A percentile compares a stretch with the other conserved stretches of the same genome.
phyloP scores from a whole-genome alignment of 2,329 filamentous ascomycete species.

The Verticillium nubilum region DNA sequence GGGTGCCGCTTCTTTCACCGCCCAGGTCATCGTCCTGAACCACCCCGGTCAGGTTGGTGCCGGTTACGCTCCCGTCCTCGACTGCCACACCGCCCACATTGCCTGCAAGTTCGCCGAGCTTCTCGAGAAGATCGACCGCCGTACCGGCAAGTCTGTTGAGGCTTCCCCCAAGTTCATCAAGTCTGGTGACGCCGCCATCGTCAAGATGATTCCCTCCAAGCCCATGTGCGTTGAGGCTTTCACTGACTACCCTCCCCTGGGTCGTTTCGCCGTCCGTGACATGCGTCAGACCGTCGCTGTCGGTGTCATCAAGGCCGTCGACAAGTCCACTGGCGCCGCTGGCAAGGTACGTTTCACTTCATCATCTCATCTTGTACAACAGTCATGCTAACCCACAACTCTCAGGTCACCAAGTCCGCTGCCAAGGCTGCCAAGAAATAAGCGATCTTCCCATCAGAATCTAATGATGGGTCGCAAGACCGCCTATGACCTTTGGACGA shows the following conservation, averaged over 20 bases:
- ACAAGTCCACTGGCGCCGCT: constrained; percentile 51
- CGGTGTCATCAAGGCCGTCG: constrained; percentile 89
- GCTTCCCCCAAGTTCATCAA: constrained; percentile 98
- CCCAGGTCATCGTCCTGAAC: constrained; percentile 99
- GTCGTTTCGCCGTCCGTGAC: constrained; percentile 99
- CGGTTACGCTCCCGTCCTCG: constrained; percentile 97
- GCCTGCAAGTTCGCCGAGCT: constrained; percentile 99
- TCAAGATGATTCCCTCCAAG: constrained; percentile 99
- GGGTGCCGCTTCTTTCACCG: constrained; percentile 91
- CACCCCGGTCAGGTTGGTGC: constrained; percentile 99
- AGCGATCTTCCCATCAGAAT: constrained; percentile 23
- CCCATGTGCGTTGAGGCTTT: constrained; percentile 99
- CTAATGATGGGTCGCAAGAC: background rate
- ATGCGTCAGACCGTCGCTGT: constrained; percentile 89
- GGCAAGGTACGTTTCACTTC: constrained; percentile 47
- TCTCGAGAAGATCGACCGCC: constrained; percentile 99
- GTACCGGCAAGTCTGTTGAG: constrained; percentile 98
- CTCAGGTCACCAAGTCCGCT: constrained; percentile 60
- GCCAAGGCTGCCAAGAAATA: constrained; percentile 74
- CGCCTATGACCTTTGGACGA: background rate
- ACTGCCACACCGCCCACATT: constrained; percentile 99
- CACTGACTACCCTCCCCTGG: constrained; percentile 98
- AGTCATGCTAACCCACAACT: constrained; percentile 4
- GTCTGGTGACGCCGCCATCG: constrained; percentile 99
- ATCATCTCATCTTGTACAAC: constrained; percentile 17